A percentile compares a stretch with the other conserved stretches of the same genome.
phyloP scores from a whole-genome alignment of 2,329 filamentous ascomycete species.

The Nectriaceae sp. region DNA sequence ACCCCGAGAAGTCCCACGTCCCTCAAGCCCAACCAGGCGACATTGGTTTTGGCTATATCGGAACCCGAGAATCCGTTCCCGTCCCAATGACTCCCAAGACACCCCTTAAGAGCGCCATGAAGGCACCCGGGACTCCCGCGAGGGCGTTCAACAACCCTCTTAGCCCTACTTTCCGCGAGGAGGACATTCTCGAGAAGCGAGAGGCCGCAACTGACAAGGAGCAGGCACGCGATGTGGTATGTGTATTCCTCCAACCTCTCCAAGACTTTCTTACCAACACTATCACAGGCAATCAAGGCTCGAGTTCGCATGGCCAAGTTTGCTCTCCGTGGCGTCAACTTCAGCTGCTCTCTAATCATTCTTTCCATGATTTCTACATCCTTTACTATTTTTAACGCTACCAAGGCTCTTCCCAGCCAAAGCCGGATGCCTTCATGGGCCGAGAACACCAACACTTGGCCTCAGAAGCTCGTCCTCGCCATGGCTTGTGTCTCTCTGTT shows the following conservation, averaged over 20 bases:
- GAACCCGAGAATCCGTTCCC: constrained; percentile 59
- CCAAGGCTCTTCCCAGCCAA: constrained; percentile 70
- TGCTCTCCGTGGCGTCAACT: constrained; percentile 92
- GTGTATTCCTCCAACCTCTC: constrained; percentile 36
- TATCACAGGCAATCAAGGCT: constrained; percentile 80
- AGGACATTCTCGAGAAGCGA: constrained; percentile 82
- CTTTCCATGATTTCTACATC: constrained; percentile 87
- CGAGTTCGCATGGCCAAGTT: constrained; percentile 93
- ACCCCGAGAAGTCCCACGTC: constrained; percentile 55
- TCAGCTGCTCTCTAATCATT: constrained; percentile 94
- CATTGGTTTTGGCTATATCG: constrained; percentile 91
- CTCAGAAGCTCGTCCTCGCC: constrained; percentile 79
- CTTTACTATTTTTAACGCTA: constrained; percentile 90
- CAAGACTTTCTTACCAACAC: constrained; percentile 26
- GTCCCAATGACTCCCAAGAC: constrained; percentile 71
- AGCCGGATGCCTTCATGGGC: constrained; percentile 89
- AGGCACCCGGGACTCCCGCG: constrained; percentile 78
- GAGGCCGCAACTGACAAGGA: constrained; percentile 82
- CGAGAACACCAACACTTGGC: constrained; percentile 77
- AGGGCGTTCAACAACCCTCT: constrained; percentile 74
- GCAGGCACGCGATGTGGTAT: constrained; percentile 84
- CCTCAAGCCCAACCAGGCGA: constrained; percentile 76
- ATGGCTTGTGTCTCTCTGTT: constrained; percentile 80
- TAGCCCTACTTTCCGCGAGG: constrained; percentile 90
- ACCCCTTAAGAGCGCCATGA: constrained; percentile 88